Evolutionary conservation across 1,284 basidiomycete genomes (phyloP).

Genomic region (Sanghuangporus sanghuang): DNA sequence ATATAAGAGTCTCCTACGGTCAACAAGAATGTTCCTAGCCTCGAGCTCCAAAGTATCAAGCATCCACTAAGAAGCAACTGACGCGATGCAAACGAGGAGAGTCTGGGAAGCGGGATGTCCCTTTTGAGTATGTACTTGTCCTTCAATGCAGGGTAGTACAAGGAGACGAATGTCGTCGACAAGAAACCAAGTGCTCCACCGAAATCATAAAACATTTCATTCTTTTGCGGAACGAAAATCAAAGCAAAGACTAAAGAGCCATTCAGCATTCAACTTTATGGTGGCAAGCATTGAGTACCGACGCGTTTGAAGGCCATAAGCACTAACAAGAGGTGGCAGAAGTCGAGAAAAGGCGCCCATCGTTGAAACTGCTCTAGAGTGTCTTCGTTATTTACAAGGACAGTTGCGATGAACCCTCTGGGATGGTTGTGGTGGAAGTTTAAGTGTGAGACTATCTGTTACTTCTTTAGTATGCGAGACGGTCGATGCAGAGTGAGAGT

Average conservation of each 20-base stretch:
- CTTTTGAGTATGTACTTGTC: constrained; percentile 39
- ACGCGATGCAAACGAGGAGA: constrained; percentile 51
- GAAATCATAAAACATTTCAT: constrained; percentile 55
- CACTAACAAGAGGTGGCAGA: constrained; percentile 30
- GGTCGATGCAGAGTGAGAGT: neutral
- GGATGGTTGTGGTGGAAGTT: neutral
- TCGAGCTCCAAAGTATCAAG: constrained; percentile 52
- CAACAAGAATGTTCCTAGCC: constrained; percentile 62
- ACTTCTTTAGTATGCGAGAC: neutral
- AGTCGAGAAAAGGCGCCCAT: constrained; percentile 37
- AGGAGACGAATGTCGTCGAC: constrained; percentile 54
- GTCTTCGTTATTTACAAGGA: neutral
- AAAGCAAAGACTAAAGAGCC: constrained; percentile 38
- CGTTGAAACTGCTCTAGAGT: neutral
- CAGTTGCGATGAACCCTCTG: neutral
- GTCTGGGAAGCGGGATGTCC: constrained; percentile 34
- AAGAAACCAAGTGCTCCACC: constrained; percentile 65
- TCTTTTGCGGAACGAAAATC: constrained; percentile 52
- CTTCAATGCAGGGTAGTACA: constrained; percentile 56
- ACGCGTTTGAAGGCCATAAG: constrained; percentile 37
- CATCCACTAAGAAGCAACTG: constrained; percentile 55
- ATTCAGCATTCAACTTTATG: neutral
- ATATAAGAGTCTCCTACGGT: constrained; percentile 33
- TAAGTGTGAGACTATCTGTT: neutral
- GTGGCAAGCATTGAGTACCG: constrained; percentile 2